Evolutionary conservation across 306 rosid genomes (phyloP).

Genomic region (barrel medic (Medicago truncatula)): MtrunA17r5.0-ANR NC_053049.1:2263501-2264000

Average conservation of each 20-base stretch:
- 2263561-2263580: conserved; percentile 46
- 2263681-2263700: conserved; percentile 48
- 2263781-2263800: conserved; percentile 75
- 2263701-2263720: conserved; percentile 40
- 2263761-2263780: conserved; percentile 57
- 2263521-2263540: conserved; percentile 67
- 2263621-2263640: conserved; percentile 49
- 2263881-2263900: conserved; percentile 68
- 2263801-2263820: conserved; percentile 85
- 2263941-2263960: conserved; percentile 62
- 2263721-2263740: conserved; percentile 56
- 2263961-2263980: conserved; percentile 51
- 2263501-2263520: conserved; percentile 65
- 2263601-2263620: conserved; percentile 46
- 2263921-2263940: conserved; percentile 85
- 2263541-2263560: conserved; percentile 72
- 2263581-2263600: conserved; percentile 35
- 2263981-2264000: conserved; percentile 53
- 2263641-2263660: conserved; percentile 50
- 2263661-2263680: conserved; percentile 65
- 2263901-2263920: conserved; percentile 77
- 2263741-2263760: conserved; percentile 62
- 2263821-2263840: conserved; percentile 74
- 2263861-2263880: conserved; percentile 68
- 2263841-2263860: conserved; percentile 70